Evolutionary conservation across 2,329 filamentous ascomycete genomes (phyloP), one percentile per base, ranked within the genome.

Genomic region (Gaeumannomyces tritici): DNA sequence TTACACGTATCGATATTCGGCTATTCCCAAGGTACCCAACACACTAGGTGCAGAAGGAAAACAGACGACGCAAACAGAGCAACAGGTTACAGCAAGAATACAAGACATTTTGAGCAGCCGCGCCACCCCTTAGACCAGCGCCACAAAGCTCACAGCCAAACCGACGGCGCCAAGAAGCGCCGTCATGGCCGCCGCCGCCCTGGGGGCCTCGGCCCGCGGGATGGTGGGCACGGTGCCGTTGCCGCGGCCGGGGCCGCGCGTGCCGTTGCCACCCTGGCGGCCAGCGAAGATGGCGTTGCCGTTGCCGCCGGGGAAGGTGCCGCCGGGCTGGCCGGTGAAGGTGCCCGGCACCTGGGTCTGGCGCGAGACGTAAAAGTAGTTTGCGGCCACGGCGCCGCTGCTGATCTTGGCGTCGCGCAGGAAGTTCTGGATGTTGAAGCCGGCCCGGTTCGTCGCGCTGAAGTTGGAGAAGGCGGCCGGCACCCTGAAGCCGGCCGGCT

Each of bases 341-440:
- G 59, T 59, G 28, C 60, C 58, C 15, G 64, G 62, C 1, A 65
- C 64, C 12, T 55, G 35, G 26, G 35, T 3, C 61, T 61, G n/a
- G 28, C 60, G 35, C 55, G 61, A 63, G 8, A 63, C 62, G 29
- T 65, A 63, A 31, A 62, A 63, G 27, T 63, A 63, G 62, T 65
- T 60, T 2, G 63, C 63, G 27, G 63, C 62, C 27, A 62, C 62
- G 5, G 63, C 62, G n/a, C 27, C 54, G 29, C 29, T 62, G 21
- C 4, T 51, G 2, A 65, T 60, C 24, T 60, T 60, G 8, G 63
- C 60, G n/a, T 58, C 57, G 27, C 55, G 57, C 24, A 65, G 55
- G 31, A 64, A 63, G 15, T 51, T 47, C 8, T 58, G 54, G 9
- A 64, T 59, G 60, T 64, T 61, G 42, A 64, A 63, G 1, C 12